phyloP scores from a whole-genome alignment of 78 protist genomes.

The Dictyostelium firmibasis region DNA sequence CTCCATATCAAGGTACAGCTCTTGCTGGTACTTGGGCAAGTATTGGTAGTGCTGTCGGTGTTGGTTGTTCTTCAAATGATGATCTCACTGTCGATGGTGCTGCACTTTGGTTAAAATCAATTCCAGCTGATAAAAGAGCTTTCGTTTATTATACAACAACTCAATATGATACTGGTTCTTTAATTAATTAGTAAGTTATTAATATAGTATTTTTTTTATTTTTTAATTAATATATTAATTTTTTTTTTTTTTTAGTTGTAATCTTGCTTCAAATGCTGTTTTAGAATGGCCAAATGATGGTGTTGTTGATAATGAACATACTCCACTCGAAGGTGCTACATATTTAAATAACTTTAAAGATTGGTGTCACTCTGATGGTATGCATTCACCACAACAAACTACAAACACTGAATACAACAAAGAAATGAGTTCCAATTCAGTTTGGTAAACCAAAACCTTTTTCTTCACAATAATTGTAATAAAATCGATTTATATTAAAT shows the following conservation, averaged over 20 bases:
- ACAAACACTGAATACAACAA: constrained; percentile 32
- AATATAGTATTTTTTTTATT: too few species aligned
- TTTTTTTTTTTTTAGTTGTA: constrained; percentile 19
- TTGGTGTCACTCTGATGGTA: constrained; percentile 82
- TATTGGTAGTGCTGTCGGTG: constrained; percentile 65
- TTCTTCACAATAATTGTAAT: neutral
- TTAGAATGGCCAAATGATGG: constrained; percentile 84
- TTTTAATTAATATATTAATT: neutral
- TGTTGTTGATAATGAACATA: constrained; percentile 58
- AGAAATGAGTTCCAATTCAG: constrained; percentile 4
- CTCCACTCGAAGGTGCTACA: constrained; percentile 51
- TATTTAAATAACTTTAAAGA: constrained; percentile 60
- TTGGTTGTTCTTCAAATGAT: constrained; percentile 79
- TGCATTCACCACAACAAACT: constrained; percentile 71
- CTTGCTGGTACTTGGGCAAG: constrained; percentile 76
- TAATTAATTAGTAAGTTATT: constrained; percentile 31
- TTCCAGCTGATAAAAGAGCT: constrained; percentile 68
- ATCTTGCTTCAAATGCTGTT: constrained; percentile 67
- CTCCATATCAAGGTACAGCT: constrained; percentile 83
- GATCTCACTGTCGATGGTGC: constrained; percentile 84
- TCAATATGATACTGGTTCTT: constrained; percentile 58
- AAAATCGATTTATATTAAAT: neutral
- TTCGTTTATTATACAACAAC: constrained; percentile 68
- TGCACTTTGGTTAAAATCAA: constrained; percentile 71
- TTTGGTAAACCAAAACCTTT: constrained; percentile 48